phyloP scores from a whole-genome alignment of 2,329 filamentous ascomycete species.

The Paecilomyces sp. region DNA sequence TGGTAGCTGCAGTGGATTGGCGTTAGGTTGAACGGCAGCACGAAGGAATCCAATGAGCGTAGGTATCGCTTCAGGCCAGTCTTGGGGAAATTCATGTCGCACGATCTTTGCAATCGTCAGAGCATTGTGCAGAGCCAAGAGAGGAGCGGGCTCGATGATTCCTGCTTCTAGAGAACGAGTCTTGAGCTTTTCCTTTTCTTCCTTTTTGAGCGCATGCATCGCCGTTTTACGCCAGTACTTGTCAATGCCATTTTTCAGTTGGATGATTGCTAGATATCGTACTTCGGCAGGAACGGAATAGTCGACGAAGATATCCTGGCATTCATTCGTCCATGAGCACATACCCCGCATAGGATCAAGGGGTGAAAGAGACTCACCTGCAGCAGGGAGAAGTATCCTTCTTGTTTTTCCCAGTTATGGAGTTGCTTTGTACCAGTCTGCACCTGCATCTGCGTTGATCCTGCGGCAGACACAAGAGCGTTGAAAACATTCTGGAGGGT shows the following conservation, averaged over 20 bases:
- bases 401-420: conserved; percentile 60
- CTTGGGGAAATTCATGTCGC: conserved; percentile 77
- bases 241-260: conserved; percentile 94
- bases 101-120: conserved; percentile 82
- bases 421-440: conserved; percentile 62
- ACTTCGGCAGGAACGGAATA: conserved; percentile 67
- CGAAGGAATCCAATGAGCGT: conserved; percentile 58
- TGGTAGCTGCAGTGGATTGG: conserved; percentile 59
- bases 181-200: conserved; percentile 72
- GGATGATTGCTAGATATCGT: conserved; percentile 84
- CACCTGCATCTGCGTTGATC: conserved; percentile 58
- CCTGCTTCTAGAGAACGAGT: conserved; percentile 68
- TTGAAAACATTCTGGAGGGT: conserved; percentile 57
- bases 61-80: conserved; percentile 58
- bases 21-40: conserved; percentile 42
- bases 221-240: conserved; percentile 84
- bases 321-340: background rate
- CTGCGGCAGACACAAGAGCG: conserved; percentile 57
- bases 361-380: conserved; percentile 45
- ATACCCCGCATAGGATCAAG: background rate
- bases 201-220: conserved; percentile 55
- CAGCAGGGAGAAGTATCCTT: conserved; percentile 60
- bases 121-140: conserved; percentile 79
- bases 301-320: conserved; percentile 72
- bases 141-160: conserved; percentile 65